phyloP scores from a whole-genome alignment of 345 rosid genomes.

The Eucalyptus grandis region DNA sequence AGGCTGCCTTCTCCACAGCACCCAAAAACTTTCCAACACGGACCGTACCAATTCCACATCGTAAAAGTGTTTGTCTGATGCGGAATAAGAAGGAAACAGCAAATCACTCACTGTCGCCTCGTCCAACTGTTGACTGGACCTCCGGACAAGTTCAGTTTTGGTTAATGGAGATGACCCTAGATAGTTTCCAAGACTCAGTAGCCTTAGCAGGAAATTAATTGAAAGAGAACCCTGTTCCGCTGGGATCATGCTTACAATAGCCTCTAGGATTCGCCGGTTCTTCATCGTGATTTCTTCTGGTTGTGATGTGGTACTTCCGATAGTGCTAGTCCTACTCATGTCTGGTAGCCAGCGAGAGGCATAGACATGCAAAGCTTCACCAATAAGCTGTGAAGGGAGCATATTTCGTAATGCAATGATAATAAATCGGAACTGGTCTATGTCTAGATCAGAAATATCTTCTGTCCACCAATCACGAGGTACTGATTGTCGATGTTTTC shows the following conservation, averaged over 20 bases:
- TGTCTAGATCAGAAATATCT: conserved; percentile 80
- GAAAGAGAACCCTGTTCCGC: conserved; percentile 80
- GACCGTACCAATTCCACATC: conserved; percentile 65
- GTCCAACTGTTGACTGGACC: conserved; percentile 63
- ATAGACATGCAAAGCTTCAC: conserved; percentile 92
- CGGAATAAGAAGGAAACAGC: conserved; percentile 43
- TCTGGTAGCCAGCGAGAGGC: conserved; percentile 88
- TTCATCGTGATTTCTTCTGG: conserved; percentile 28
- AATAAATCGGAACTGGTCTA: conserved; percentile 77
- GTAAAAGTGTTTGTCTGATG: conserved; percentile 28
- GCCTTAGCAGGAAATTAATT: conserved; percentile 67
- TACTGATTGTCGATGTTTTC: conserved; percentile 43
- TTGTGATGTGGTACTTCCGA: conserved; percentile 29
- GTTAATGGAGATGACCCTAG: conserved; percentile 58
- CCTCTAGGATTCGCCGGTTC: conserved; percentile 50
- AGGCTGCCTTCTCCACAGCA: conserved; percentile 65
- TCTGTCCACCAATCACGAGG: conserved; percentile 99
- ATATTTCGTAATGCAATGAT: conserved; percentile 45
- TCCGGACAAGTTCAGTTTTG: conserved; percentile 71
- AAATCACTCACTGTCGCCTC: conserved; percentile 64
- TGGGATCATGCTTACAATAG: conserved; percentile 75
- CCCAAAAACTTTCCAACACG: conserved; percentile 50
- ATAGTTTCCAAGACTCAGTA: conserved; percentile 56
- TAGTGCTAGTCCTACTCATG: conserved; percentile 20
- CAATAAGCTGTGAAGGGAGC: conserved; percentile 73